These are phyloP conservation scores for Aspergillus pseudoviridinutans DNA, from an alignment of 2,329 filamentous ascomycete genomes.

Conservation along the genomic window DNA sequence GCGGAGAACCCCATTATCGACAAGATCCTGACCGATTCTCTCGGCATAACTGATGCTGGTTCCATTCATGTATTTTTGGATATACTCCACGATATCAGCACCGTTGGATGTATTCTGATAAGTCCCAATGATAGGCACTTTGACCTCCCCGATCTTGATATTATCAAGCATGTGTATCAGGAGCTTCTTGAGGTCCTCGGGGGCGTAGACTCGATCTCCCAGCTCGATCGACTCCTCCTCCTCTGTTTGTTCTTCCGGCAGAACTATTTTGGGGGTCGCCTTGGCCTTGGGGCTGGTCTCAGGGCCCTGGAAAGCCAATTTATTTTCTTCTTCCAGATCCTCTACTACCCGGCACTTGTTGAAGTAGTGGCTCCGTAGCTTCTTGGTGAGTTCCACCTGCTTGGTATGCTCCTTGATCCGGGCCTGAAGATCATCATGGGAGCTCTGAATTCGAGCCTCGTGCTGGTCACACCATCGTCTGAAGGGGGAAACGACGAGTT, in stretches of 20 bases:
- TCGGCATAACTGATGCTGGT: conserved; percentile 87
- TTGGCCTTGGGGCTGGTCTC: conserved; percentile 60
- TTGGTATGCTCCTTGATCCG: conserved; percentile 91
- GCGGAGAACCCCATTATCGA: conserved; percentile 78
- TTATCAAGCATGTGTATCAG: conserved; percentile 79
- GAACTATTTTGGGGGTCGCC: conserved; percentile 72
- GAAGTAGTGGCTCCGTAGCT: conserved; percentile 93
- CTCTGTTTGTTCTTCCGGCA: conserved; percentile 64
- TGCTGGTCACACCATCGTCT: conserved; percentile 95
- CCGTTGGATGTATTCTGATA: conserved; percentile 91
- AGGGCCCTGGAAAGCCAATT: conserved; percentile 91
- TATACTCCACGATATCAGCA: conserved; percentile 90
- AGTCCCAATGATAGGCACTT: conserved; percentile 90
- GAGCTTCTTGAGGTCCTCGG: conserved; percentile 87
- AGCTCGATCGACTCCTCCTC: conserved; percentile 85
- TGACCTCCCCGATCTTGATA: conserved; percentile 83
- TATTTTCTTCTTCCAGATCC: conserved; percentile 97
- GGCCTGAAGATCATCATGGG: conserved; percentile 86
- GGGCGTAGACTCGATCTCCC: conserved; percentile 79
- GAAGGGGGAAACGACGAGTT: conserved; percentile 92
- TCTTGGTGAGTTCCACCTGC: conserved; percentile 85
- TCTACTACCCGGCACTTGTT: conserved; percentile 97
- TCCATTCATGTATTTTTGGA: conserved; percentile 81
- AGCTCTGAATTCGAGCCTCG: conserved; percentile 83
- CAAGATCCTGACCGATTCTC: conserved; percentile 88